Evolutionary conservation across 1,139 yeast genomes (phyloP), one percentile per base, ranked within the genome.

Genomic region (Barnettozyma hawaiiensis): DNA sequence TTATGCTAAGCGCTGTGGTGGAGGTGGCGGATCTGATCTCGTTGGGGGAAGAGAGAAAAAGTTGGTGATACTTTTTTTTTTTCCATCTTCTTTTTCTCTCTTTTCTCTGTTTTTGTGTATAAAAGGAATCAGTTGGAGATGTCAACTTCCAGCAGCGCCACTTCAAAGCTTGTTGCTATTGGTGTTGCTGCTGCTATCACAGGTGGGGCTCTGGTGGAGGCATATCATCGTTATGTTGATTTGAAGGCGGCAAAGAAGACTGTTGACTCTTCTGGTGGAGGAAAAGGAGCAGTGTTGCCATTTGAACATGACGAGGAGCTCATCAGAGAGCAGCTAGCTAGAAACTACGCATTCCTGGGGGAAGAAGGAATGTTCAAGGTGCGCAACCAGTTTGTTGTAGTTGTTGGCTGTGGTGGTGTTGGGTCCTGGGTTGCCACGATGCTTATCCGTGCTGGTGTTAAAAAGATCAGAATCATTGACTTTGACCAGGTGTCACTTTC

Each of bases 371-470:
- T 87, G 77, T 62, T 66, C n/a, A 78, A 77, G 48, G 76, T 92
- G 18, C 77, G 96, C 44, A 63, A 70, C n/a, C 82, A 87, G 54
- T 73, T 78, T 47, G 76, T 92, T 3, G 83, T 87, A 3, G 85
- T 92, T 15, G 96, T 92, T n/a, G 98, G 98, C 23, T 95, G 92
- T 9, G 98, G 98, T 41, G 98, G 98, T 37, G 98, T 92, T 28
- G 98, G 98, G 2, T 89, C 97, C 0, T 90, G 96, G 94, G 96
- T 84, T 10, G 84, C 89, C 7, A 84, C 96, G 3, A 87, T 94
- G 87, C 71, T 92, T 46, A 85, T 85, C 1, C 77, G 98, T 55
- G 85, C 96, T 8, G 98, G 98, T 10, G 83, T 90, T 28, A 81
- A 83, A 14, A 75, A 76, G 46, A 65, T 92, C 42, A 75, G 90